Conservation (phyloP, 2,329 filamentous ascomycete genomes). For the Ampelomyces quisqualis region DNA sequence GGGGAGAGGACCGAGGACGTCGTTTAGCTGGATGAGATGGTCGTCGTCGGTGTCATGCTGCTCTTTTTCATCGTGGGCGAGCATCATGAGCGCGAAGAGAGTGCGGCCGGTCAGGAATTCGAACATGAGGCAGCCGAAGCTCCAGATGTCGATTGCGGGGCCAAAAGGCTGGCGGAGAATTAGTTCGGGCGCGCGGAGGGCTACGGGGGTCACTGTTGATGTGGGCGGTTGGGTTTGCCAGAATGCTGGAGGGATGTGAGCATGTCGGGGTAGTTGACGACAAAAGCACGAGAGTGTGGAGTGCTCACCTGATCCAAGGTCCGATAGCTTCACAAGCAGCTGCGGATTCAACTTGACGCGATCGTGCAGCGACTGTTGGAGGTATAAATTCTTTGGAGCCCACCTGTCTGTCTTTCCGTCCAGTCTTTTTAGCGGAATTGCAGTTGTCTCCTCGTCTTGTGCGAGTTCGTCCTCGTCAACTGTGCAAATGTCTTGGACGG, state of each 20-base stretch:
- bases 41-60: slow-evolving; percentile 31
- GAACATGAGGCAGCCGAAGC: slow-evolving; percentile 36
- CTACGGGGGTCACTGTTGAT: slow-evolving; percentile 24
- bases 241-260: slow-evolving; percentile 23
- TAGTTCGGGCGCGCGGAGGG: slow-evolving; percentile 33
- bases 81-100: slow-evolving; percentile 23
- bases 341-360: slow-evolving; percentile 20
- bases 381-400: slow-evolving; percentile 31
- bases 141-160: slow-evolving; percentile 40
- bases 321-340: slow-evolving; percentile 33
- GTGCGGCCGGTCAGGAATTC: slow-evolving; percentile 31
- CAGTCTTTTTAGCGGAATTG: slow-evolving; percentile 21
- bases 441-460: slow-evolving; percentile 21
- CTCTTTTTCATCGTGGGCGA: slow-evolving; percentile 16
- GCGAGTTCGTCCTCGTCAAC: slow-evolving; percentile 17
- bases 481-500: slow-evolving; percentile 31
- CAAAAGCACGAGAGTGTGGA: slow-evolving; percentile 1
- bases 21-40: slow-evolving; percentile 29
- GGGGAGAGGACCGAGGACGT: slow-evolving; percentile 27
- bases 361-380: slow-evolving; percentile 30
- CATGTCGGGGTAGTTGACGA: too few species aligned
- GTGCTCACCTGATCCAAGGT: slow-evolving; percentile 28
- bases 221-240: slow-evolving; percentile 24
- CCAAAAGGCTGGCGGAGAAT: slow-evolving; percentile 35
- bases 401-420: slow-evolving; percentile 32